These are phyloP conservation scores for Hymenoscyphus fructigenus DNA, from an alignment of 2,329 filamentous ascomycete species.

Conservation along the genomic window DNA sequence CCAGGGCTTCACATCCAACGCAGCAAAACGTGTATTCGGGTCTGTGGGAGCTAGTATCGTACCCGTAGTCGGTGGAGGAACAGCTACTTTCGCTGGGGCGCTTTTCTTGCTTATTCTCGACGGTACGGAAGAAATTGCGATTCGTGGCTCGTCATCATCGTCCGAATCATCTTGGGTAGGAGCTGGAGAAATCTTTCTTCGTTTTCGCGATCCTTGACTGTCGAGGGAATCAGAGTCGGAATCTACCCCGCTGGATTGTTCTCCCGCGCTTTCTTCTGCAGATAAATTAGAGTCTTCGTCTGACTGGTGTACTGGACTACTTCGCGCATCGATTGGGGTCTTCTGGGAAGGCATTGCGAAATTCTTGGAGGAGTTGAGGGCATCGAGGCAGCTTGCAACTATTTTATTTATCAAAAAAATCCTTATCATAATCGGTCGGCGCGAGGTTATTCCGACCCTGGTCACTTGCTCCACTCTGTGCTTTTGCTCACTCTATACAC, in stretches of 20 bases:
- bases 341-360: constrained; percentile 10
- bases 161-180: constrained; percentile 20
- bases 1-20: constrained; percentile 78
- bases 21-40: constrained; percentile 65
- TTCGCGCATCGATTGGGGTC: not conserved
- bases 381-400: not conserved
- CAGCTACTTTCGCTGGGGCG: constrained; percentile 2
- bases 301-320: not conserved
- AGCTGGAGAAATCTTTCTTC: constrained; percentile 31
- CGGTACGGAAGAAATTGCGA: constrained; percentile 28
- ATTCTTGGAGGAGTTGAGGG: not conserved
- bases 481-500: no score
- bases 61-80: constrained; percentile 12
- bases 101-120: constrained; percentile 29
- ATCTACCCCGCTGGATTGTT: constrained; percentile 1
- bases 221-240: constrained; percentile 35
- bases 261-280: not conserved
- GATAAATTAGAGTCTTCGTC: constrained; percentile 3
- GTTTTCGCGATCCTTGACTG: constrained; percentile 34
- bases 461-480: no score
- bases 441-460: no score
- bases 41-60: constrained; percentile 52
- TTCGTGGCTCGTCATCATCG: constrained; percentile 19
- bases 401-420: not conserved
- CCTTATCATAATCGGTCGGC: not conserved